Evolutionary conservation across 2,329 filamentous ascomycete species (phyloP), one percentile per base, ranked within the genome.

Genomic region (Aspergillus transmontanensis): DNA sequence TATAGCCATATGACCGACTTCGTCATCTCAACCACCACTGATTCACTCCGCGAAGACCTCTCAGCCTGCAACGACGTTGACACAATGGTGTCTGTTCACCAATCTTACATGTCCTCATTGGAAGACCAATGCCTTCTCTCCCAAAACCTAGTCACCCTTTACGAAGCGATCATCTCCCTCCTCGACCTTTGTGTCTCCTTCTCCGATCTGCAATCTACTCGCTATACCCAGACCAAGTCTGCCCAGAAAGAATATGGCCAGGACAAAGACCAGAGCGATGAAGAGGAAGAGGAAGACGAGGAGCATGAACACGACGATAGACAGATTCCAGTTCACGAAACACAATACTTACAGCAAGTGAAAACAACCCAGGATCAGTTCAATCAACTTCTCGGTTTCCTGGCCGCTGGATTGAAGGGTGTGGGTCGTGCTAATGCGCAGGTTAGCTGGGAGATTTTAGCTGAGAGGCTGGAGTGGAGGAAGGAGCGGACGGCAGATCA

Each of bases 1-100:
- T 89, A 92, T 70, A 88, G 89, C 10, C 95, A 97, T 72, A 80
- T 96, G 5, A 89, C 88, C 4, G 89, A 88, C 19, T 84, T 93
- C 2, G 90, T 94, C 1, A 82, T 96, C 0, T 85, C 84, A 0
- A 86, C 88, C 0, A 83, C 87, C 26, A 86, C 84, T 2, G 72
- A 77, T 2, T 80, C 82, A 34, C 85, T 97, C 80, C 79, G 80
- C 6, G 74, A 76, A 2, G 80, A 84, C 0, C 83, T 97, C 58
- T 76, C 79, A 16, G 78, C 80, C 6, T 87, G 92, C 0, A 82
- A 85, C 30, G 92, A 94, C 68, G 87, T 97, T 11, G 93, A 97
- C 73, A 85, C 85, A 30, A 96, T 97, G 91, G 88, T 93, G 30
- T 78, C 78, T 1, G 83, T 89, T 0, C 93, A 97, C 73, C 79